Evolutionary conservation across 148 eudicot genomes (phyloP).

Genomic region (Limonium bicolor): DNA sequence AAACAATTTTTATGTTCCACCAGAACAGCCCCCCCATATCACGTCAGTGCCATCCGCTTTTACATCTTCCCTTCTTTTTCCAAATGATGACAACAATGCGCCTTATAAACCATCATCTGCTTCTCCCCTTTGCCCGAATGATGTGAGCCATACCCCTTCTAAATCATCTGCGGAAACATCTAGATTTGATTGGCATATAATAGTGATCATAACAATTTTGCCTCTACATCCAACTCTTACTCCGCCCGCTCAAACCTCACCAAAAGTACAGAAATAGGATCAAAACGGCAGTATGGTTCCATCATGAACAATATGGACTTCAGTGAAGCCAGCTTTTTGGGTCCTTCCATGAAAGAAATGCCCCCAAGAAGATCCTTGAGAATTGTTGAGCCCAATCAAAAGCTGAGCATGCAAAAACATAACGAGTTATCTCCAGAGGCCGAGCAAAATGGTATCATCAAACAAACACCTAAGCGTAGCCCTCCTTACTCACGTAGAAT

Average conservation of each 20-base stretch:
- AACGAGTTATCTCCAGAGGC: conserved; percentile 21
- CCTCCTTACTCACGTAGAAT: conserved; percentile 30
- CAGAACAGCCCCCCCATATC: conserved; percentile 18
- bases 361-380: conserved; percentile 15
- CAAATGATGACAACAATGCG: conserved; percentile 15
- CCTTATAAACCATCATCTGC: conserved; percentile 16
- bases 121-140: conserved; percentile 16
- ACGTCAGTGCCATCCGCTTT: conserved; percentile 23
- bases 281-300: conserved; percentile 16
- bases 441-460: conserved; percentile 22
- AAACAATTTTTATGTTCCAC: conserved; percentile 18
- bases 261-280: conserved; percentile 16
- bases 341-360: conserved; percentile 10
- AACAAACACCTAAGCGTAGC: conserved; percentile 18
- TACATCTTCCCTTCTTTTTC: conserved; percentile 22
- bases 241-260: conserved; percentile 10
- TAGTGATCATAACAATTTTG: conserved; percentile 8
- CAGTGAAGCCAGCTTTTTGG: conserved; percentile 19
- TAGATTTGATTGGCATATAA: not conserved
- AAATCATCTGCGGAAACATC: too few species aligned
- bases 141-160: conserved; percentile 10
- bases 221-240: conserved; percentile 21
- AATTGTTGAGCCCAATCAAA: conserved; percentile 20
- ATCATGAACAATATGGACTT: conserved; percentile 25
- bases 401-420: conserved; percentile 18